These are phyloP conservation scores for Psilocybe cubensis DNA, from an alignment of 768 basidiomycete species.

Conservation along the genomic window DNA sequence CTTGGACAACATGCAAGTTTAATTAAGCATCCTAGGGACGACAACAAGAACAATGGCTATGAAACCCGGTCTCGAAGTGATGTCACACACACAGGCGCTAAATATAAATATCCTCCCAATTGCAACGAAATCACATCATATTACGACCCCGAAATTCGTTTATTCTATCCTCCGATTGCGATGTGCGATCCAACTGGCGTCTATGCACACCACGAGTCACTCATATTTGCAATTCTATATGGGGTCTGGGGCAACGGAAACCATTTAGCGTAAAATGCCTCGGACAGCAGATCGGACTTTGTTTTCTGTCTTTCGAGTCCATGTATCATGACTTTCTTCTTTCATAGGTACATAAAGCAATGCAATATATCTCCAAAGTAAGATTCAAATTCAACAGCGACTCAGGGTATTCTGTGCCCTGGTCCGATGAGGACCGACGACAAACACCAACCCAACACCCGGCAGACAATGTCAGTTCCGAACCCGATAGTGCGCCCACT, in stretches of 20 bases:
- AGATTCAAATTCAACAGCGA: background rate
- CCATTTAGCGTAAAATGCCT: background rate
- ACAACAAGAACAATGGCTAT: background rate
- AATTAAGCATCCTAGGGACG: background rate
- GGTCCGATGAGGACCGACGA: background rate
- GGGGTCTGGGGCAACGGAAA: background rate
- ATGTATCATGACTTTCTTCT: too few relatives aligned
- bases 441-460: background rate
- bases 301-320: background rate
- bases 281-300: background rate
- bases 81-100: conserved; percentile 12
- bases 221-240: background rate
- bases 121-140: conserved; percentile 7
- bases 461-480: background rate
- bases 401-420: background rate
- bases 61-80: conserved; percentile 6
- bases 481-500: background rate
- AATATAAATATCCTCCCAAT: conserved; percentile 1
- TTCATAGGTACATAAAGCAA: too few relatives aligned
- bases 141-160: background rate
- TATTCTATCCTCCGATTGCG: background rate
- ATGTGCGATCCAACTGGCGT: too few relatives aligned
- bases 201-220: too few relatives aligned
- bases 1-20: background rate
- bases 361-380: too few relatives aligned